These are phyloP conservation scores for Fomitopsis schrenkii DNA, from an alignment of 1,284 basidiomycete genomes.

Conservation along the genomic window DNA sequence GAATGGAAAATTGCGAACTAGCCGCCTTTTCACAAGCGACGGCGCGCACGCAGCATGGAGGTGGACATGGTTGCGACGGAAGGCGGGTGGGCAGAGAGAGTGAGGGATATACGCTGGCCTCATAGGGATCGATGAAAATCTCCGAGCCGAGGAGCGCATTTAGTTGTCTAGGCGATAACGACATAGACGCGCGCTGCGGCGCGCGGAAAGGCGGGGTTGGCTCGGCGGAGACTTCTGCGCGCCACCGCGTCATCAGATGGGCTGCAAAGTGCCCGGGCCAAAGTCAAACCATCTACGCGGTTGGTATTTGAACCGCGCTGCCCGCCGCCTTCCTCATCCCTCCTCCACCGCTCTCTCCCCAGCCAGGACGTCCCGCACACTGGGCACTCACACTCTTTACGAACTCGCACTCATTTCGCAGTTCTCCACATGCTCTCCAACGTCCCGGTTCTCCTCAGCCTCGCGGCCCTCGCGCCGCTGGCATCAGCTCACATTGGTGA, in stretches of 20 bases:
- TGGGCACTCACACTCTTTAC: conserved; percentile 22
- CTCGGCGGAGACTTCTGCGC: background rate
- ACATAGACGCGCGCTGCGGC: background rate
- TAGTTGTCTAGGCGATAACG: background rate
- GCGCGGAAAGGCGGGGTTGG: background rate
- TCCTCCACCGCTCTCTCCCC: conserved; percentile 1
- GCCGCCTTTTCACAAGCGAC: background rate
- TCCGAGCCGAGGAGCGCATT: background rate
- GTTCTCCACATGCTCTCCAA: conserved; percentile 20
- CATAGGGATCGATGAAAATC: background rate
- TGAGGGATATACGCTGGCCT: background rate
- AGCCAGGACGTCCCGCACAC: conserved; percentile 10
- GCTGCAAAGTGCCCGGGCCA: background rate
- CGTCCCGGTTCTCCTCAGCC: conserved; percentile 16
- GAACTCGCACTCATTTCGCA: conserved; percentile 10
- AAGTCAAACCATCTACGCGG: conserved; percentile 9
- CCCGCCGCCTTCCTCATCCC: background rate
- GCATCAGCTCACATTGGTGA: conserved; percentile 22
- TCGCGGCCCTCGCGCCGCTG: conserved; percentile 20
- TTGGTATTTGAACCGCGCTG: conserved; percentile 2
- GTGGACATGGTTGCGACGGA: background rate
- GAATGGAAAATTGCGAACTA: background rate
- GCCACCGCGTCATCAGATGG: background rate
- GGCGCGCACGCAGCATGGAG: background rate
- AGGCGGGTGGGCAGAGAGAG: background rate